Conservation (phyloP, 2,329 filamentous ascomycete species). For the Hypomyces rosellus region DNA sequence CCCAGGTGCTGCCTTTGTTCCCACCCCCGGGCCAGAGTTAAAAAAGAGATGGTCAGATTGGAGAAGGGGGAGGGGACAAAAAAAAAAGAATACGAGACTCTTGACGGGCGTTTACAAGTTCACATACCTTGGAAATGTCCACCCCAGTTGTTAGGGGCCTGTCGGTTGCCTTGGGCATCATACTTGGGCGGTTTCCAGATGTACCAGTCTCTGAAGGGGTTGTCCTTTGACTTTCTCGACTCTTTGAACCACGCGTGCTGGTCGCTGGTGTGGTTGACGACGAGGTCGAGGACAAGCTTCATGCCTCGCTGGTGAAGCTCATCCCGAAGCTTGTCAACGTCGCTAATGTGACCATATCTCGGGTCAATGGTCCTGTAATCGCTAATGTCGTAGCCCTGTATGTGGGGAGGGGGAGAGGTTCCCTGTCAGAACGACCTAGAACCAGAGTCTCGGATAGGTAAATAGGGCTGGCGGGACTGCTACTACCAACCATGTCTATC, state of each 20-base stretch:
- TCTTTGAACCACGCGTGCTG: conserved; percentile 55
- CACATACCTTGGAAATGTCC: conserved; percentile 32
- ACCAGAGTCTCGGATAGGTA: not conserved
- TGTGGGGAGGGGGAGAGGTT: not conserved
- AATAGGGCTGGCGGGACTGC: not conserved
- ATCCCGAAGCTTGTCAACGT: conserved; percentile 58
- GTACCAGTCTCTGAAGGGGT: conserved; percentile 54
- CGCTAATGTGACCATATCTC: conserved; percentile 59
- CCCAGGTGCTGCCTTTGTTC: conserved; percentile 37
- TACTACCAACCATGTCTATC: conserved; percentile 50
- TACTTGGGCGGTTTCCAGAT: conserved; percentile 57
- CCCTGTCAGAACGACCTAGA: not conserved
- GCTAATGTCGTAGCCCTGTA: conserved; percentile 59
- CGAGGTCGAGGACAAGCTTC: conserved; percentile 65
- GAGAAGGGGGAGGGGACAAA: not conserved
- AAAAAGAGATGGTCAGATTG: not conserved
- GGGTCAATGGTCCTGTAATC: conserved; percentile 62
- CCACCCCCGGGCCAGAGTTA: not conserved
- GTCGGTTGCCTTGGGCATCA: conserved; percentile 49
- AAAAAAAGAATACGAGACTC: not conserved
- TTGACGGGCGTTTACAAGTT: not conserved
- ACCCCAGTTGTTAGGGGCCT: conserved; percentile 56
- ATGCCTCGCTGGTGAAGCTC: conserved; percentile 57
- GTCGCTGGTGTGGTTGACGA: conserved; percentile 63
- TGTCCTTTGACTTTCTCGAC: conserved; percentile 46